phyloP scores from a whole-genome alignment of 2,329 filamentous ascomycete genomes.

The Diplodia scrobiculata region DNA sequence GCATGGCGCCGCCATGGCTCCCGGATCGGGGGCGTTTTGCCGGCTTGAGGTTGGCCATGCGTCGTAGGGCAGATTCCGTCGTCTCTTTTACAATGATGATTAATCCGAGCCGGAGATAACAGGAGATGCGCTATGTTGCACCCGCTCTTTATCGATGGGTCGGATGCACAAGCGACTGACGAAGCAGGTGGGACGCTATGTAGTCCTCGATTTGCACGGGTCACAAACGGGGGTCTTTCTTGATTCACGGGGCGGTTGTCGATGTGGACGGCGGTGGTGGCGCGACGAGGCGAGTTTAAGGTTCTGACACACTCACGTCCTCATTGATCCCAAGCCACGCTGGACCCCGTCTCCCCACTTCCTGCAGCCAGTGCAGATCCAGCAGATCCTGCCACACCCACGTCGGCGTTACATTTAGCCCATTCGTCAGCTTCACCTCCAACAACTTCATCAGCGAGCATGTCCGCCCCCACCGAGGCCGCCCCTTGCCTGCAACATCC shows the following conservation, averaged over 20 bases:
- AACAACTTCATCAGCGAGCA: not conserved
- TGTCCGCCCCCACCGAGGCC: not conserved
- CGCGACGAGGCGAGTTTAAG: constrained; percentile 9
- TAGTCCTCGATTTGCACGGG: no score
- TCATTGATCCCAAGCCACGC: not conserved
- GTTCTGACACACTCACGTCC: constrained; percentile 17
- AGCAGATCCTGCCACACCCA: constrained; percentile 6
- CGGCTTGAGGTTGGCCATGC: not conserved
- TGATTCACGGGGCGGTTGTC: not conserved
- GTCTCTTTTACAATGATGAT: not conserved
- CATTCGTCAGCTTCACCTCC: not conserved
- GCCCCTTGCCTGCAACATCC: not conserved
- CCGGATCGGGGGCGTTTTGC: not conserved
- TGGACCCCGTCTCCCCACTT: constrained; percentile 9
- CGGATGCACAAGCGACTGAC: no score
- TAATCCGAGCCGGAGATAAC: constrained; percentile 1
- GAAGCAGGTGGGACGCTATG: no score
- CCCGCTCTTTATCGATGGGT: not conserved
- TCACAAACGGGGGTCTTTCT: no score
- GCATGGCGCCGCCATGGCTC: not conserved
- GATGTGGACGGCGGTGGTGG: not conserved
- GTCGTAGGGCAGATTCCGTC: not conserved
- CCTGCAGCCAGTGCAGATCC: constrained; percentile 9
- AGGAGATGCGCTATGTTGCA: not conserved
- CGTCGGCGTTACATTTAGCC: not conserved